Base-by-base conservation (phyloP, 495 filamentous ascomycete genomes). In the Chaetomidium leptoderma region DNA sequence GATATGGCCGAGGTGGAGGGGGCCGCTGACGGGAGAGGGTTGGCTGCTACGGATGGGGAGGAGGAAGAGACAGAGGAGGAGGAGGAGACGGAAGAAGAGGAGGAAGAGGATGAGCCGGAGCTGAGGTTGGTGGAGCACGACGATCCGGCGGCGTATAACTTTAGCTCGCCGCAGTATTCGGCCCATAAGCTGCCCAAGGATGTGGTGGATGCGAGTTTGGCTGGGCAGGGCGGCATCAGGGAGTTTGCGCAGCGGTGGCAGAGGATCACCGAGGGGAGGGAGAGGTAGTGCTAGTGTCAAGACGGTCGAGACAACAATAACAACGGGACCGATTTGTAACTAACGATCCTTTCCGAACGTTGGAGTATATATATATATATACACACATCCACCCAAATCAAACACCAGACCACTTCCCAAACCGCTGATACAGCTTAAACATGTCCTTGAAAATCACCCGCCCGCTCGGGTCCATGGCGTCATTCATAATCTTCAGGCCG, bases 121-220 rank as follows among this genome's bases (percentile, higher is more conserved):
- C 75, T 97, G 62, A 81, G 93, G 44, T 75, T 99, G 11, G 80
- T 97, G 27, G 85, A 85, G 55, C 83, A 82, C 59, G 85, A 91
- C 63, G 91, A 96, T 63, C 90, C 90, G 10, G 87, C 92, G 60
- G 89, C 90, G 0, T 96, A 91, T 65, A 83, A 82, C 32, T 95
- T 97, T 70, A 84, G 75, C 37, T 88, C 90, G 10, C 81, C 90
- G 16, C 89, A 92, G 70, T 97, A 95, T 68, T 95, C 90, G 60
- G 92, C 93, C 32, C 92, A 96, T 67, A 99, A 99, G 72, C 68
- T 99, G 60, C 93, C 93, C 7, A 88, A 83, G 69, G 93, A 99
- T 52, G 88, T 99, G 21, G 93, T 97, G 19, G 91, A 98, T 66
- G 93, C 93, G 2, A 87, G 89, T 45, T 67, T 86, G 49, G 82